A percentile compares a stretch with the other conserved stretches of the same genome.
These are phyloP conservation scores for Collybia sordida DNA, from an alignment of 768 basidiomycete genomes.

Conservation along the genomic window DNA sequence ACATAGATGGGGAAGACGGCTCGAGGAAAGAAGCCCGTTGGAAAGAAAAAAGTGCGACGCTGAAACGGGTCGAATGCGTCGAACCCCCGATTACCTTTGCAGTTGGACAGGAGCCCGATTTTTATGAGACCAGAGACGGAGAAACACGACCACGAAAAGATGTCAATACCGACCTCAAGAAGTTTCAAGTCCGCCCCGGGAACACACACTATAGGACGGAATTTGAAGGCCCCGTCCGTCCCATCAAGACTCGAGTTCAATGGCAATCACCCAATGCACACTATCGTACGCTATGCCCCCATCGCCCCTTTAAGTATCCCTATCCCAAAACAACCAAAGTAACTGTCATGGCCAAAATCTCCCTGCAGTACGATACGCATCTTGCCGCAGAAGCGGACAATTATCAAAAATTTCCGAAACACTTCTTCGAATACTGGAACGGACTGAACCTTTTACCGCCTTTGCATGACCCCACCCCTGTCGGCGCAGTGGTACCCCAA, in stretches of 20 bases:
- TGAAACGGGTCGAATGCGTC: background rate
- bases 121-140: background rate
- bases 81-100: too few relatives aligned
- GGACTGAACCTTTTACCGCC: conserved; percentile 43
- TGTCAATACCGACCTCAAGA: too few relatives aligned
- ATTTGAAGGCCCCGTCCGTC: conserved; percentile 24
- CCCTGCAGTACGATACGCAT: conserved; percentile 30
- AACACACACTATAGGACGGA: background rate
- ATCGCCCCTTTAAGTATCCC: background rate
- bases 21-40: conserved; percentile 1
- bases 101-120: too few relatives aligned
- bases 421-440: conserved; percentile 46
- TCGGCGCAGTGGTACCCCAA: conserved; percentile 38
- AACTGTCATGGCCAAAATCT: conserved; percentile 40
- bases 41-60: conserved; percentile 5
- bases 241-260: conserved; percentile 20
- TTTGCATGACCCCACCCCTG: conserved; percentile 39
- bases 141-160: background rate
- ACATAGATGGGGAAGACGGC: conserved; percentile 18
- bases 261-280: conserved; percentile 25
- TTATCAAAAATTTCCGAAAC: conserved; percentile 40
- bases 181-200: too few relatives aligned
- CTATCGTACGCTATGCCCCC: conserved; percentile 18
- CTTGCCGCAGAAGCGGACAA: conserved; percentile 36
- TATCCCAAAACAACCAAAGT: conserved; percentile 32